These are phyloP conservation scores for Backusella australiensis DNA, from an alignment of 192 early-diverging fungal genomes.

Conservation along the genomic window DNA sequence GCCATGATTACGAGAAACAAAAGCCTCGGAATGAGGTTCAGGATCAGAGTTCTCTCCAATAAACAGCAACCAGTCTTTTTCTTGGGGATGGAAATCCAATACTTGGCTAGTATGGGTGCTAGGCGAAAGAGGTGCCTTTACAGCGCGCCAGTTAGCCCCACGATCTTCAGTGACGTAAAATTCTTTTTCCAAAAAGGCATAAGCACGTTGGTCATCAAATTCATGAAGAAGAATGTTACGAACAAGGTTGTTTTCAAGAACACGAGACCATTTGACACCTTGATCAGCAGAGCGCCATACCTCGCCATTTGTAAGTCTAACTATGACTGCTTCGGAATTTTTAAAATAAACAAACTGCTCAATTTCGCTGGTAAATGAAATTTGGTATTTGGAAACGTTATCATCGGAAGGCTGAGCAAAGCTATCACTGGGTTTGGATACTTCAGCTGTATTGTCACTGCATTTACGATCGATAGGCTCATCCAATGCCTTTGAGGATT, in stretches of 20 bases:
- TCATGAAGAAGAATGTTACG: slow-evolving; percentile 68
- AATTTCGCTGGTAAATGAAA: slow-evolving; percentile 47
- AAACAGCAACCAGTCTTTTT: slow-evolving; percentile 88
- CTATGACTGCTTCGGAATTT: slow-evolving; percentile 57
- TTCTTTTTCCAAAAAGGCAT: slow-evolving; percentile 54
- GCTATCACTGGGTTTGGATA: slow-evolving; percentile 23
- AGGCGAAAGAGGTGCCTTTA: slow-evolving; percentile 54
- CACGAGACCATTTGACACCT: slow-evolving; percentile 68
- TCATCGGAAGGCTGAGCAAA: slow-evolving; percentile 27
- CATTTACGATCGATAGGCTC: slow-evolving; percentile 47
- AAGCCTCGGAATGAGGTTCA: slow-evolving; percentile 70
- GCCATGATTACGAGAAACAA: slow-evolving; percentile 70
- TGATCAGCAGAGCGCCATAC: slow-evolving; percentile 72
- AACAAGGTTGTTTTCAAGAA: slow-evolving; percentile 47
- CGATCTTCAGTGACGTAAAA: slow-evolving; percentile 58
- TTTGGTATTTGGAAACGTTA: slow-evolving; percentile 12
- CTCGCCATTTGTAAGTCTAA: slow-evolving; percentile 56
- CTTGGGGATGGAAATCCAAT: slow-evolving; percentile 85
- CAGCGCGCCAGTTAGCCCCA: slow-evolving; percentile 41
- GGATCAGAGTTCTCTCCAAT: slow-evolving; percentile 56
- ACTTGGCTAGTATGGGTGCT: slow-evolving; percentile 64
- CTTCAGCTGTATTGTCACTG: slow-evolving; percentile 24
- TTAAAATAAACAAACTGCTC: slow-evolving; percentile 66
- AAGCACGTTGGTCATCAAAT: slow-evolving; percentile 62
- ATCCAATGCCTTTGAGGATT: slow-evolving; percentile 48